Conservation (phyloP, 192 early-diverging fungal genomes). For the Linnemannia zychae region DNA sequence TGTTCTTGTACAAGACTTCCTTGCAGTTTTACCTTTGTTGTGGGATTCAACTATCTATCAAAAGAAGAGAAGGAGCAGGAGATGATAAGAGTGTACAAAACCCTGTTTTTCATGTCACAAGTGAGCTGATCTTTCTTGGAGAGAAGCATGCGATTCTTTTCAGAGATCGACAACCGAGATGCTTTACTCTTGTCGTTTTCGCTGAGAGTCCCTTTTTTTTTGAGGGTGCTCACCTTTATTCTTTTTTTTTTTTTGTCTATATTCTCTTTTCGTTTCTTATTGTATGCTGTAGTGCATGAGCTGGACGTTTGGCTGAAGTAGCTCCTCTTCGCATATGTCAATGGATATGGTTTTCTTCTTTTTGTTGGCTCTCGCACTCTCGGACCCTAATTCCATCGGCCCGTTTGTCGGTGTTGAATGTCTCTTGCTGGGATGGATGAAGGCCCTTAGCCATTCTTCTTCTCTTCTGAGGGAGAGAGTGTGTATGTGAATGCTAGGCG, state of each 20-base stretch:
- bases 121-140: neutral
- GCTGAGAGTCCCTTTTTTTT: neutral
- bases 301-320: too few relatives aligned
- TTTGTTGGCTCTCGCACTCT: neutral
- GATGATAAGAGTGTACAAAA: neutral
- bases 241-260: neutral
- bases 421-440: neutral
- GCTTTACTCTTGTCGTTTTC: neutral
- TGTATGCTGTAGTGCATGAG: too few relatives aligned
- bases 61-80: neutral
- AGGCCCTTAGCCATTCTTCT: too few relatives aligned
- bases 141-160: neutral
- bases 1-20: too few relatives aligned
- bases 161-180: neutral
- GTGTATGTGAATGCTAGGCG: neutral
- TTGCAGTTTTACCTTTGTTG: neutral
- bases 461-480: neutral
- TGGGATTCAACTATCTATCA: neutral
- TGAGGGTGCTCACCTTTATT: neutral
- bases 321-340: neutral
- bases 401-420: neutral
- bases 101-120: neutral
- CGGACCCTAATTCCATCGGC: neutral
- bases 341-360: neutral
- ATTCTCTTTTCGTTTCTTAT: neutral